Percentiles rank a stretch among this genome's conserved stretches.
Conservation (phyloP, 768 basidiomycete species). For the Steccherinum ochraceum region DNA sequence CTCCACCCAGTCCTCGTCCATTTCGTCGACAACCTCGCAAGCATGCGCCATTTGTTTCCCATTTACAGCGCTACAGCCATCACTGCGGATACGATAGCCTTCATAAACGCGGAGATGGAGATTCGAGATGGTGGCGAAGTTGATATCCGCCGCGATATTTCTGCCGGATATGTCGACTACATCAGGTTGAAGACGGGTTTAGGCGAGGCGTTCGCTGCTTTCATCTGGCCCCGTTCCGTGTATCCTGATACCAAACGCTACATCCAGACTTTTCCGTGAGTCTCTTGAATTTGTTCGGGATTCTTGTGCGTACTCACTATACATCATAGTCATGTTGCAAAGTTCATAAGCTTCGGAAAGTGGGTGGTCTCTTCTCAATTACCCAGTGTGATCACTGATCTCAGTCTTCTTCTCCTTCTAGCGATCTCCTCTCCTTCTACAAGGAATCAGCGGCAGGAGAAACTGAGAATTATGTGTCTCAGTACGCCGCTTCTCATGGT, state of each 20-base stretch:
- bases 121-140: slow-evolving; percentile 18
- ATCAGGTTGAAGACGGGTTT: neutral
- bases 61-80: slow-evolving; percentile 29
- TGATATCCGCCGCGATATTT: neutral
- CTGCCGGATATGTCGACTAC: neutral
- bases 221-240: slow-evolving; percentile 1
- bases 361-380: slow-evolving; percentile 18
- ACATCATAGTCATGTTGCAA: slow-evolving; percentile 6
- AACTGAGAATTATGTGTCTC: slow-evolving; percentile 8
- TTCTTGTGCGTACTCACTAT: neutral
- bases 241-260: neutral
- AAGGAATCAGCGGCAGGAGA: slow-evolving; percentile 11
- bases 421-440: slow-evolving; percentile 13
- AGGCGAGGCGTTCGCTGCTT: neutral
- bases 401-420: neutral
- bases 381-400: neutral
- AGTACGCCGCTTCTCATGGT: neutral
- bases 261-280: slow-evolving; percentile 5
- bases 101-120: slow-evolving; percentile 26
- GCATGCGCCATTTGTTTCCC: slow-evolving; percentile 21
- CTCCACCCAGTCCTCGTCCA: slow-evolving; percentile 8
- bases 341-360: slow-evolving; percentile 28
- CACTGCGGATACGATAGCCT: slow-evolving; percentile 26
- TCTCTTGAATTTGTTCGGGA: neutral
- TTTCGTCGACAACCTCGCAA: slow-evolving; percentile 27